A percentile compares a stretch with the other conserved stretches of the same genome.
These are phyloP conservation scores for Gelatoporia subvermispora DNA, from an alignment of 768 basidiomycete species.

Conservation along the genomic window DNA sequence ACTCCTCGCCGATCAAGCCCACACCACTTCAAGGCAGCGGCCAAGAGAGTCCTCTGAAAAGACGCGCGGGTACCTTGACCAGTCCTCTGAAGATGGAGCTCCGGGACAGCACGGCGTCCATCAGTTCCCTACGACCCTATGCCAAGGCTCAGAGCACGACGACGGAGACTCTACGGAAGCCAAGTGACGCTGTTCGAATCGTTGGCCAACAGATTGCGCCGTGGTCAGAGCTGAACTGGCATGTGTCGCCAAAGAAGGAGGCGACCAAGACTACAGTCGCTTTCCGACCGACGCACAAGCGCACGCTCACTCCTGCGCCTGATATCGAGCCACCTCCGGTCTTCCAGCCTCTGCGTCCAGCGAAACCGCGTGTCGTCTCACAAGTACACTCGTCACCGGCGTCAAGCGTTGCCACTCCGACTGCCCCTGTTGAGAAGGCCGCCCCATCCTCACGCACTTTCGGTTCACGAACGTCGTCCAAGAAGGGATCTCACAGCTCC, in stretches of 20 bases:
- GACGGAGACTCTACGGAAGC: constrained; percentile 4
- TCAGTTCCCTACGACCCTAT: constrained; percentile 49
- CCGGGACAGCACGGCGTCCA: constrained; percentile 35
- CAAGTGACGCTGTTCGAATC: constrained; percentile 5
- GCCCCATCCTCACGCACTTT: constrained; percentile 39
- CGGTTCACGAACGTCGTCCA: constrained; percentile 28
- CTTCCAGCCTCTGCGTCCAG: constrained; percentile 55
- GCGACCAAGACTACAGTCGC: constrained; percentile 20
- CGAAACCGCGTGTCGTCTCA: constrained; percentile 27
- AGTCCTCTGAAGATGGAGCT: constrained; percentile 14
- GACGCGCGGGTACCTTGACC: constrained; percentile 8
- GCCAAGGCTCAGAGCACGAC: constrained; percentile 26
- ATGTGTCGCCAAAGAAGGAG: constrained; percentile 35
- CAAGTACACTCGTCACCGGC: constrained; percentile 20
- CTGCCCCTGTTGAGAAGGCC: constrained; percentile 21
- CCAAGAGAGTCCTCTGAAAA: constrained; percentile 32
- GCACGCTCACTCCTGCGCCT: constrained; percentile 53
- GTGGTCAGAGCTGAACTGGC: constrained; percentile 46
- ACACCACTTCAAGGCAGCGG: constrained; percentile 11
- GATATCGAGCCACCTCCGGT: constrained; percentile 53
- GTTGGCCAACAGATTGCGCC: constrained; percentile 58
- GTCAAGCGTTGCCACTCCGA: constrained; percentile 22
- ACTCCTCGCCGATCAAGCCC: constrained; percentile 28
- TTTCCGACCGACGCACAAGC: constrained; percentile 38
- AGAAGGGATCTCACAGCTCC: constrained; percentile 16